Evolutionary conservation across 2,329 filamentous ascomycete species (phyloP), one percentile per base, ranked within the genome.

Genomic region (Juglanconis oblonga): DNA sequence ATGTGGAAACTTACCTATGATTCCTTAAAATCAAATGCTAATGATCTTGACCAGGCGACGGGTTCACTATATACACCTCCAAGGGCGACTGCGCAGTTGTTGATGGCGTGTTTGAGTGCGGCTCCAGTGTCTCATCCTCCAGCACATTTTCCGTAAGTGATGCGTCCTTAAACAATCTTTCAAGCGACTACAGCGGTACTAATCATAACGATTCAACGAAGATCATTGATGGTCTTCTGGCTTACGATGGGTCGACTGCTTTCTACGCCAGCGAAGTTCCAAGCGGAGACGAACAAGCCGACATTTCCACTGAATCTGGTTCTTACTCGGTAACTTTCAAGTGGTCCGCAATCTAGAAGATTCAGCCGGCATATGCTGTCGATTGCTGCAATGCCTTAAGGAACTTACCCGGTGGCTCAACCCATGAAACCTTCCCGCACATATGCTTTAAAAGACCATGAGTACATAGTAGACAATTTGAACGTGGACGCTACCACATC

Each of bases 21-120:
- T 2, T 5, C 14, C 5, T 13, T 24, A 10, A 7, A 7, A 2
- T n/a, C 11, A 29, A 5, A 1, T n/a, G 36, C 48, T 60, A 7
- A 56, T 42, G 10, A 7, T 8, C 3, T n/a, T 3, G 7, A 5
- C 8, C 5, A 60, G 73, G 73, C 50, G 69, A 69, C 10, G 81
- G 79, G 47, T 85, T 86, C 73, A 86, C 82, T 0, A 72, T 88
- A 9, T 76, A 73, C 51, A 84, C 82, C 13, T 82, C 80, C 50
- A 87, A 86, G 67, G 85, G 85, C 5, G 72, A 70, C 13, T 90
- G 87, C 65, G 81, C 79, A 1, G 76, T 89, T 49, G 74, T 79
- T 5, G 72, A 75, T 3, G 80, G 79, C n/a, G 73, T 73, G 5
- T 77, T 89, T 47, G 79, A 75, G 14, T 90, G 87, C 69, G 82